Percentiles rank a stretch among this genome's conserved stretches.
Conservation (phyloP, 192 early-diverging fungal genomes). For the Mortierella antarctica region DNA sequence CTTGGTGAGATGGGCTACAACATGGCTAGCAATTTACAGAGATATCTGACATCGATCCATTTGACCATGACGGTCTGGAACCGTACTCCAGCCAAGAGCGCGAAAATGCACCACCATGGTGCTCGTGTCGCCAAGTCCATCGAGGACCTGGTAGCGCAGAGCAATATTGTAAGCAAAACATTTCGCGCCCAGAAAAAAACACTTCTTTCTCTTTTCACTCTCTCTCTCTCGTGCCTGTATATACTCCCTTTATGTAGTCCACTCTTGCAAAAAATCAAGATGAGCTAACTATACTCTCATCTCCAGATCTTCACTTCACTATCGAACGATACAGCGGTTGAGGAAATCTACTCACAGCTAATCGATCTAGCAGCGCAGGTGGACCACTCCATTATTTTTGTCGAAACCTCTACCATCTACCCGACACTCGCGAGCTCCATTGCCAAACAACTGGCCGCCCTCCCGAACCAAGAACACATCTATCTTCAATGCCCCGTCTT, state of each 20-base stretch:
- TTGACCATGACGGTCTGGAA: conserved; percentile 69
- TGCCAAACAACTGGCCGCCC: conserved; percentile 33
- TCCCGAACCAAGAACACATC: conserved; percentile 10
- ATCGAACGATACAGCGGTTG: conserved; percentile 67
- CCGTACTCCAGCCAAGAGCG: conserved; percentile 64
- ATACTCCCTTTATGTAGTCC: background rate
- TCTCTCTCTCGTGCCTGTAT: background rate
- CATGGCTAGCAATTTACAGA: conserved; percentile 72
- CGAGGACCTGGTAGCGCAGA: conserved; percentile 55
- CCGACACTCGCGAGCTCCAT: conserved; percentile 54
- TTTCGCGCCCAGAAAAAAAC: background rate
- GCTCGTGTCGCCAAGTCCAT: conserved; percentile 53
- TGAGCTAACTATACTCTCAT: background rate
- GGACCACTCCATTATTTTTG: conserved; percentile 59
- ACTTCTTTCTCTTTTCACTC: background rate
- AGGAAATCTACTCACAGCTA: conserved; percentile 57
- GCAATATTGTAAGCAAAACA: conserved; percentile 57
- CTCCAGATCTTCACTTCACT: conserved; percentile 67
- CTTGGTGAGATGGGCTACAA: conserved; percentile 50
- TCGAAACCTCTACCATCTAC: conserved; percentile 74
- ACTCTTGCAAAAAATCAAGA: too few relatives aligned
- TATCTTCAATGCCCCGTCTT: conserved; percentile 62
- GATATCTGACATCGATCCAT: conserved; percentile 50
- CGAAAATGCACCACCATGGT: conserved; percentile 54
- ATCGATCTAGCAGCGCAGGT: conserved; percentile 51